Base-by-base conservation (phyloP, 257 asterid species). In the Lantana camara region DNA sequence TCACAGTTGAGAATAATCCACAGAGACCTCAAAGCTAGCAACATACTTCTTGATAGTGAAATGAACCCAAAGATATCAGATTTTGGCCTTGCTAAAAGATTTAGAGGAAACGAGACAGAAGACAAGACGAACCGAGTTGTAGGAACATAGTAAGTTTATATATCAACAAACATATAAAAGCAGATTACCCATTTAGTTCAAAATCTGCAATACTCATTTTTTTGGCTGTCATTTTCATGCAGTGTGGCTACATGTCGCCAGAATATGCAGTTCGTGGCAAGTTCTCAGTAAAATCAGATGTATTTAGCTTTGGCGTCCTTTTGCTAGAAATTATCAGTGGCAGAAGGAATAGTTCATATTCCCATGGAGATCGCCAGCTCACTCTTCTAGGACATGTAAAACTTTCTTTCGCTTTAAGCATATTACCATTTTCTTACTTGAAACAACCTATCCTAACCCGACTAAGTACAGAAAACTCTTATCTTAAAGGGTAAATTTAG, bases 331-430 rank as follows among this genome's bases (percentile, higher is more conserved):
- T 78, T 10, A 57, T 78, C 5, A 67, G 57, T 17, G 80, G 75
- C 12, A 61, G 41, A 48, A 70, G 55, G 42, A 74, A 68, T 57
- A 67, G 68, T 10, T 67, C 75, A 32, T 74, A 73, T 60, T n/a
- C 13, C 5, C 52, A 71, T 12, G 4, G 22, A 8, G 75, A 74
- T 16, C 64, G 45, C 19, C 21, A 12, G 14, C 71, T 42, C 30
- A 78, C 60, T 71, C 77, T 78, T 63, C 74, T 70, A n/a, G 77
- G 77, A 61, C 64, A 78, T 62, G 80, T 78, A 74, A 55, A 56
- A 48, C 40, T 56, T 8, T 10, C 13, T 10, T 27, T 27, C 32
- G 2, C 32, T 2, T n/a, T n/a, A n/a, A n/a, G n/a, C n/a, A n/a
- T n/a, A n/a, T n/a, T n/a, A n/a, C n/a, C n/a, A n/a, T 5, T 1